These are phyloP conservation scores for Coleophoma crateriformis DNA, from an alignment of 2,329 filamentous ascomycete genomes.

Conservation along the genomic window DNA sequence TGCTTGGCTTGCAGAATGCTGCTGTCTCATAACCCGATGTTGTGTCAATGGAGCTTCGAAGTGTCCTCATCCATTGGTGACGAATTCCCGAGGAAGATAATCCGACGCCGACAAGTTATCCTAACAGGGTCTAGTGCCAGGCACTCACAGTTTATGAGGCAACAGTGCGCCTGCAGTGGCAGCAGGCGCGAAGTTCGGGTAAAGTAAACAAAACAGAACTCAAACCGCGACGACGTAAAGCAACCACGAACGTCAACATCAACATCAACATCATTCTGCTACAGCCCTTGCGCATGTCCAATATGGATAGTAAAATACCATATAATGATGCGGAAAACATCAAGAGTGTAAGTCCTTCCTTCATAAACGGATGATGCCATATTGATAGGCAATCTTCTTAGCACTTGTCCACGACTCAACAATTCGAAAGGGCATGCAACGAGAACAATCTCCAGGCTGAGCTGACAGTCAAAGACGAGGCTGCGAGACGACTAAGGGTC, in stretches of 20 bases:
- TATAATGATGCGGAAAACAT: slow-evolving; percentile 20
- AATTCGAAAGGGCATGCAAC: slow-evolving; percentile 66
- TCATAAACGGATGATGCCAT: not conserved
- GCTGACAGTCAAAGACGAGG: slow-evolving; percentile 69
- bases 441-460: slow-evolving; percentile 58
- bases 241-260: not conserved
- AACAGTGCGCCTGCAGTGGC: too few species aligned
- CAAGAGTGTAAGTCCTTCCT: slow-evolving; percentile 16
- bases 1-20: too few species aligned
- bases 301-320: slow-evolving; percentile 22
- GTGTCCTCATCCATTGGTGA: too few species aligned
- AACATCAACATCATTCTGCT: not conserved
- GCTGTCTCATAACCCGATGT: too few species aligned
- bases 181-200: not conserved
- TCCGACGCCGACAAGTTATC: too few species aligned
- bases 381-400: slow-evolving; percentile 12
- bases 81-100: too few species aligned
- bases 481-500: slow-evolving; percentile 63
- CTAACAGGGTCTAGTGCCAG: too few species aligned
- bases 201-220: not conserved
- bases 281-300: not conserved
- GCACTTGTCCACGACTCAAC: slow-evolving; percentile 24
- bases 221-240: too few species aligned
- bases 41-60: too few species aligned
- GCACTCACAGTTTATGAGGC: too few species aligned